Evolutionary conservation across 1,139 yeast genomes (phyloP), one percentile per base, ranked within the genome.

Genomic region (Scheffersomyces cryptocercus): DNA sequence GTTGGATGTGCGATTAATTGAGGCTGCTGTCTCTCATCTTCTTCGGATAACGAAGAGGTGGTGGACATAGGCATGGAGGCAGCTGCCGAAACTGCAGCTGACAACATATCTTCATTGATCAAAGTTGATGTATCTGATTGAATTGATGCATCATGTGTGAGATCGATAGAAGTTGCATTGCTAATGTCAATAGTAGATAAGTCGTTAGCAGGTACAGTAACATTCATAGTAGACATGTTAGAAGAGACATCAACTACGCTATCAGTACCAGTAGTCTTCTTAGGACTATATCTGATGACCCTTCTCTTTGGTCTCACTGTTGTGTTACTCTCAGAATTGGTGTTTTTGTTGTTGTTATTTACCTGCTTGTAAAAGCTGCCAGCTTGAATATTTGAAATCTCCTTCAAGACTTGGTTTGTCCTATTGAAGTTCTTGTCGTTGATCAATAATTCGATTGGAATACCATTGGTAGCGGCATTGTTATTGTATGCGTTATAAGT

Each of bases 341-440:
- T 56, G 38, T 58, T 57, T 47, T 38, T 40, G 28, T 61, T 62
- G 34, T 58, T 56, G 46, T 61, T 64, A 45, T 50, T 58, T 41
- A 58, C 59, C 46, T 61, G 55, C 41, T 60, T 71, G 49, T 68
- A 66, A 54, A 61, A 77, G 42, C 67, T 70, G 45, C 64, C 69
- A 7, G 75, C 59, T 56, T 79, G 84, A 47, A 79, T 77, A 28
- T 67, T 60, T 10, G 79, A 69, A 39, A 80, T 77, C 48, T 75
- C 75, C 32, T 65, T 61, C 38, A 79, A 56, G 31, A 77, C 70
- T 40, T 62, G 61, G 40, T 68, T 68, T 9, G 77, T 65, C 31
- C 65, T 61, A 29, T 55, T 51, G 50, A 64, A 64, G 43, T 67
- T 64, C 37, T 59, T 58, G 20, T 53, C 48, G 30, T 60, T 53